phyloP scores from a whole-genome alignment of 495 filamentous ascomycete species.

The Penicillium paxilli region DNA sequence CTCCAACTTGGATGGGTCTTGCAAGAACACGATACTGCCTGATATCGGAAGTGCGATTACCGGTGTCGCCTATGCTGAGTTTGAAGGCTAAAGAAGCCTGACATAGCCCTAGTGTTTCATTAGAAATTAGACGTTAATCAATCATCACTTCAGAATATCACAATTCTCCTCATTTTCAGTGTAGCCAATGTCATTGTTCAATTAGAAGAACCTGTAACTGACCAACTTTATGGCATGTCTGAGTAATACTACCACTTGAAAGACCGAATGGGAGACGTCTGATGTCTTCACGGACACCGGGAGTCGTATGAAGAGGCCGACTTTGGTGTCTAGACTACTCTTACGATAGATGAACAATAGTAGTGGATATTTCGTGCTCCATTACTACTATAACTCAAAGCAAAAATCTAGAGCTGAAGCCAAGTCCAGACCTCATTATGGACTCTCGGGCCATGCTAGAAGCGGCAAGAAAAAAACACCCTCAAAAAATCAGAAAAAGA shows the following conservation, averaged over 20 bases:
- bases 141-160: no score
- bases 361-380: neutral
- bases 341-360: constrained; percentile 19
- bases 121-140: neutral
- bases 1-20: constrained; percentile 13
- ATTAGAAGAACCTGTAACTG: no score
- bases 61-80: constrained; percentile 7
- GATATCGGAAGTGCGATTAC: constrained; percentile 11
- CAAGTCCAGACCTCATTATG: constrained; percentile 14
- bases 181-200: no score
- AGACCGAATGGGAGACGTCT: no score
- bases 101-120: neutral
- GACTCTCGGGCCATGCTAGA: constrained; percentile 2
- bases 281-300: no score
- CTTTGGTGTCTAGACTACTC: no score
- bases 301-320: no score
- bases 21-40: constrained; percentile 9
- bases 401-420: neutral
- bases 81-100: neutral
- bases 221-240: no score
- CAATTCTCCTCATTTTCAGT: no score
- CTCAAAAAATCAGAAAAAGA: neutral
- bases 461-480: neutral
- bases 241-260: no score
- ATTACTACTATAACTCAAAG: neutral